These are phyloP conservation scores for Soucietia sequanensis DNA, from an alignment of 805 yeast genomes.

Conservation along the genomic window DNA sequence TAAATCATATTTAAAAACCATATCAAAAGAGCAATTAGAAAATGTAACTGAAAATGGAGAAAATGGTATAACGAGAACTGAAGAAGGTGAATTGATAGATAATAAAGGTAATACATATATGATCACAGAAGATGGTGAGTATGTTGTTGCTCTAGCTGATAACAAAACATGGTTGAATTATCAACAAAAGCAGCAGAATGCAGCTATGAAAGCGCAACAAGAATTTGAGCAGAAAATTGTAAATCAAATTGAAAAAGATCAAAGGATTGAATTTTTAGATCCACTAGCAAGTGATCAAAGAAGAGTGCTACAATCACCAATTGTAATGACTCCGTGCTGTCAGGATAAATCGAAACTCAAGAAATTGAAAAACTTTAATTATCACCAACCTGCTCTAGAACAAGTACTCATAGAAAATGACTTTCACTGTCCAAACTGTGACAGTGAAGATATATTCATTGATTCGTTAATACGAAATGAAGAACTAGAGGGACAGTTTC, in stretches of 20 bases:
- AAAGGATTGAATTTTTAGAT: slow-evolving; percentile 52
- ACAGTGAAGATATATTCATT: slow-evolving; percentile 65
- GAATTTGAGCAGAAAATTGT: slow-evolving; percentile 47
- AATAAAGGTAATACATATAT: slow-evolving; percentile 59
- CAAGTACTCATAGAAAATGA: slow-evolving; percentile 69
- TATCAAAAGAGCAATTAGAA: slow-evolving; percentile 58
- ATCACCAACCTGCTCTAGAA: slow-evolving; percentile 38
- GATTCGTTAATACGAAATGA: slow-evolving; percentile 68
- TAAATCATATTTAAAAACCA: slow-evolving; percentile 80
- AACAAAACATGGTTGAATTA: slow-evolving; percentile 84
- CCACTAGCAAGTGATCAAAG: slow-evolving; percentile 49
- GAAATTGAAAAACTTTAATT: slow-evolving; percentile 44
- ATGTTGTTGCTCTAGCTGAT: slow-evolving; percentile 95
- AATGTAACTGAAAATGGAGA: slow-evolving; percentile 42
- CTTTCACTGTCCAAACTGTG: slow-evolving; percentile 89
- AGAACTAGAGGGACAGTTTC: slow-evolving; percentile 55
- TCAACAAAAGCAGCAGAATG: slow-evolving; percentile 64
- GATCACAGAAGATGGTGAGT: slow-evolving; percentile 93
- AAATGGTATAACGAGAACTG: slow-evolving; percentile 34
- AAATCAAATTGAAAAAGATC: slow-evolving; percentile 28
- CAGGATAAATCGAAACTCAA: slow-evolving; percentile 53
- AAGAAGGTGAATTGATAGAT: slow-evolving; percentile 44
- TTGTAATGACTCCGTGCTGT: slow-evolving; percentile 81
- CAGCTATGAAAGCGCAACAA: slow-evolving; percentile 46
- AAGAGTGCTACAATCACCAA: slow-evolving; percentile 63